Evolutionary conservation across 2,329 filamentous ascomycete species (phyloP).

Genomic region (Metarhizium album): DNA sequence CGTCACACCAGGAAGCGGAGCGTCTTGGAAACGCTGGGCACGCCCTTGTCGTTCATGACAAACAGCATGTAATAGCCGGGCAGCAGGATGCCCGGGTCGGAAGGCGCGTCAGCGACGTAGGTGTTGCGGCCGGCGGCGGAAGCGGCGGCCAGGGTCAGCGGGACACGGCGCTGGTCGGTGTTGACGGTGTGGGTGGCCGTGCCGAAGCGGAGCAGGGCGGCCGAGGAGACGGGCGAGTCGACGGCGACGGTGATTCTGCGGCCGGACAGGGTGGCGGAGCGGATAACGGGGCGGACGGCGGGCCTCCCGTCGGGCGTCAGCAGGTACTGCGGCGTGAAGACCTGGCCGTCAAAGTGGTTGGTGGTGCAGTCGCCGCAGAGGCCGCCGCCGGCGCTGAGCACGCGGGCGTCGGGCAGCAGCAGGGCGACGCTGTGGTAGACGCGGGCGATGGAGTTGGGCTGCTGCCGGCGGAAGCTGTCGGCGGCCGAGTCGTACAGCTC

Average conservation of each 20-base stretch:
- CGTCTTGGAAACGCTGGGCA: constrained; percentile 34
- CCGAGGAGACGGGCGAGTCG: constrained; percentile 21
- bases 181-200: constrained; percentile 44
- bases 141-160: constrained; percentile 27
- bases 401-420: constrained; percentile 37
- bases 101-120: constrained; percentile 32
- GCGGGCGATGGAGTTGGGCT: constrained; percentile 28
- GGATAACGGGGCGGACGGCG: constrained; percentile 32
- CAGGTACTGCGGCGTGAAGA: constrained; percentile 46
- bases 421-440: constrained; percentile 40
- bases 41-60: constrained; percentile 31
- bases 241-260: constrained; percentile 12
- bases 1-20: constrained; percentile 18
- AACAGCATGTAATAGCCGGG: constrained; percentile 47
- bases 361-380: constrained; percentile 35
- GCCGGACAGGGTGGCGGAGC: constrained; percentile 8
- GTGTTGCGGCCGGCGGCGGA: constrained; percentile 14
- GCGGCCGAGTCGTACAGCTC: constrained; percentile 35
- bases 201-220: constrained; percentile 34
- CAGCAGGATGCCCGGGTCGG: constrained; percentile 36
- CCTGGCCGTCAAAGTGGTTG: constrained; percentile 43
- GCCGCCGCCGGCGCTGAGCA: constrained; percentile 41
- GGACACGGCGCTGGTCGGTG: constrained; percentile 45
- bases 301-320: constrained; percentile 31
- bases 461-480: constrained; percentile 27